Percentiles rank a stretch among this genome's conserved stretches.
These are phyloP conservation scores for Ogataea paradorogensis DNA, from an alignment of 805 yeast genomes.

Conservation along the genomic window DNA sequence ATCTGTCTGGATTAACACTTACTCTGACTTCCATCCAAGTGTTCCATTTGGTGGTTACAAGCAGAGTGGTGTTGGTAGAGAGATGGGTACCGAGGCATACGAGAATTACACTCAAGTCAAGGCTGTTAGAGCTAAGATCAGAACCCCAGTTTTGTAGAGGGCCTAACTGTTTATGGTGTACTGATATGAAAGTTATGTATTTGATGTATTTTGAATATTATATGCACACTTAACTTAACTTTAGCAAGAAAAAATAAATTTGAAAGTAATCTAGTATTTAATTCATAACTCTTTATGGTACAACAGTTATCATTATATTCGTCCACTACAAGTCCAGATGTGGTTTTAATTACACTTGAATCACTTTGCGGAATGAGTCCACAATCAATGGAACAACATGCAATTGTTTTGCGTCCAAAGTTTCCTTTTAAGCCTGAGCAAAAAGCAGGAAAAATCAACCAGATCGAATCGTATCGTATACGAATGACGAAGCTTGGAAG, in stretches of 20 bases:
- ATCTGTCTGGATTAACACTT: slow-evolving; percentile 77
- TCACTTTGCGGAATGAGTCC: slow-evolving; percentile 52
- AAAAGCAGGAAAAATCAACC: slow-evolving; percentile 54
- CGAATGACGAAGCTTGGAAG: slow-evolving; percentile 49
- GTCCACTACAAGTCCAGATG: slow-evolving; percentile 38
- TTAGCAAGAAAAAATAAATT: not conserved
- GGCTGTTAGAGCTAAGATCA: slow-evolving; percentile 54
- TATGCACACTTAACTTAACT: not conserved
- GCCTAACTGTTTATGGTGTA: not conserved
- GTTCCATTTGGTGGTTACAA: slow-evolving; percentile 74
- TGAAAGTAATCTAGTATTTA: no score
- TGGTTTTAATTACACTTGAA: slow-evolving; percentile 45
- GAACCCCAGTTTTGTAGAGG: slow-evolving; percentile 18
- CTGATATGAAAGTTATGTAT: slow-evolving; percentile 2
- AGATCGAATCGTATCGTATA: slow-evolving; percentile 53
- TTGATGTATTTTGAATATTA: not conserved
- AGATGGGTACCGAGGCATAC: slow-evolving; percentile 66
- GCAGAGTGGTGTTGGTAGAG: slow-evolving; percentile 69
- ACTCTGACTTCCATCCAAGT: slow-evolving; percentile 62
- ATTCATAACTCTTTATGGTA: slow-evolving; percentile 39
- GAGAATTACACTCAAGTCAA: slow-evolving; percentile 64
- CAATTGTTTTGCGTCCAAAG: slow-evolving; percentile 48
- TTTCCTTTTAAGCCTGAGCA: slow-evolving; percentile 51
- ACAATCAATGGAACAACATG: slow-evolving; percentile 44
- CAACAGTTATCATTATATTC: slow-evolving; percentile 52